Percentiles rank a stretch among this genome's conserved stretches.
Conservation (phyloP, 1,139 yeast species). For the Hemisphaericaspora lyxosophila region DNA sequence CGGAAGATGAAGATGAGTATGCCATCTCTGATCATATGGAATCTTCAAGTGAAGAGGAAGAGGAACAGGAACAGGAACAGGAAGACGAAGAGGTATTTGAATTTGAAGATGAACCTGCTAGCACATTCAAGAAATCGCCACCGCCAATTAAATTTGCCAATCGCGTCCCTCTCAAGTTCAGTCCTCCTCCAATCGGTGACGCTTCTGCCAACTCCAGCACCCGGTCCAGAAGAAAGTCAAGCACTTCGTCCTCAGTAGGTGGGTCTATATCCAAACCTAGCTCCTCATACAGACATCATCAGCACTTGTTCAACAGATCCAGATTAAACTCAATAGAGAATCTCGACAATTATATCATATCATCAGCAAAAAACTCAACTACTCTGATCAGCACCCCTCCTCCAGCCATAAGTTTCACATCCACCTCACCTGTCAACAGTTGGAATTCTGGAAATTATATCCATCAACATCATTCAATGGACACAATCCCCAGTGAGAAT, state of each 20-base stretch:
- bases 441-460: constrained; percentile 21
- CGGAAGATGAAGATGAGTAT: constrained; percentile 29
- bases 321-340: constrained; percentile 46
- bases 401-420: constrained; percentile 22
- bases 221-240: constrained; percentile 25
- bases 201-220: constrained; percentile 6
- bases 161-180: constrained; percentile 42
- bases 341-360: constrained; percentile 42
- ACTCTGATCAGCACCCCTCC: constrained; percentile 41
- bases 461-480: constrained; percentile 9
- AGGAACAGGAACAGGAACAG: constrained; percentile 22
- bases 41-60: constrained; percentile 19
- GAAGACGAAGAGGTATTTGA: constrained; percentile 40
- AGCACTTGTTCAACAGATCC: constrained; percentile 39
- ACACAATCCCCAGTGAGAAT: constrained; percentile 4
- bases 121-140: constrained; percentile 21
- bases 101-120: constrained; percentile 38
- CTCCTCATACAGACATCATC: constrained; percentile 18
- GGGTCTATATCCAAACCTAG: constrained; percentile 14
- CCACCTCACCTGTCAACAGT: constrained; percentile 26
- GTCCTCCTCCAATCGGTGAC: constrained; percentile 36
- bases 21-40: constrained; percentile 29
- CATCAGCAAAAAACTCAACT: constrained; percentile 40
- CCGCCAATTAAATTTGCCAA: constrained; percentile 47
- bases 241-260: constrained; percentile 20